A percentile compares a stretch with the other conserved stretches of the same genome.
Conservation (phyloP, 176 grass and related monocot species). For the Bothriochloa decipiens region DNA sequence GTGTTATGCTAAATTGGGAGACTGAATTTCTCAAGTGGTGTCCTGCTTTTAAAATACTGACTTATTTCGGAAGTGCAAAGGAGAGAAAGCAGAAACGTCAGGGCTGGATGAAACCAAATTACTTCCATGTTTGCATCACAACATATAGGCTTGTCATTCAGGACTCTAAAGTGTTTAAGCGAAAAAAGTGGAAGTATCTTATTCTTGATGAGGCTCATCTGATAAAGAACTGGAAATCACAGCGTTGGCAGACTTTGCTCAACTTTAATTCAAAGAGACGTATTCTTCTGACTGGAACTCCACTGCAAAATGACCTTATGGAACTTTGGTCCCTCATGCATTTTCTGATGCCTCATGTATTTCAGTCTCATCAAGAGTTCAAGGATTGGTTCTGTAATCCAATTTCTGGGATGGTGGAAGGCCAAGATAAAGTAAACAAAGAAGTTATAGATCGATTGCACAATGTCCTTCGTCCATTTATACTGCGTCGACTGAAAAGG, state of each 20-base stretch:
- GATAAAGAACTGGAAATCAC: conserved; percentile 99
- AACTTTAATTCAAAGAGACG: conserved; percentile 98
- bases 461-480: conserved; percentile 97
- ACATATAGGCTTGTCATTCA: conserved; percentile 98
- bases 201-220: conserved; percentile 99
- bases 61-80: conserved; percentile 98
- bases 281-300: conserved; percentile 96
- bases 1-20: conserved; percentile 99
- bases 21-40: conserved; percentile 99
- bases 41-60: conserved; percentile 97
- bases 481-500: conserved; percentile 91
- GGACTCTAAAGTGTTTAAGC: conserved; percentile 95
- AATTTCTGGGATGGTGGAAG: conserved; percentile 98
- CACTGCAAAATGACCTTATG: conserved; percentile 98
- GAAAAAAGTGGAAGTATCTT: conserved; percentile 99
- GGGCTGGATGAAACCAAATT: conserved; percentile 97
- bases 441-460: conserved; percentile 97
- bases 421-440: conserved; percentile 97
- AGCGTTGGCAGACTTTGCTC: conserved; percentile 95
- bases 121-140: conserved; percentile 98
- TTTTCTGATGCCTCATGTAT: conserved; percentile 99
- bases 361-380: conserved; percentile 99
- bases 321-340: conserved; percentile 99
- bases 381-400: conserved; percentile 99
- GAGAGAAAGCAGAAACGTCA: conserved; percentile 97